These are phyloP conservation scores for Polychaeton citri DNA, from an alignment of 2,329 filamentous ascomycete genomes.

Conservation along the genomic window DNA sequence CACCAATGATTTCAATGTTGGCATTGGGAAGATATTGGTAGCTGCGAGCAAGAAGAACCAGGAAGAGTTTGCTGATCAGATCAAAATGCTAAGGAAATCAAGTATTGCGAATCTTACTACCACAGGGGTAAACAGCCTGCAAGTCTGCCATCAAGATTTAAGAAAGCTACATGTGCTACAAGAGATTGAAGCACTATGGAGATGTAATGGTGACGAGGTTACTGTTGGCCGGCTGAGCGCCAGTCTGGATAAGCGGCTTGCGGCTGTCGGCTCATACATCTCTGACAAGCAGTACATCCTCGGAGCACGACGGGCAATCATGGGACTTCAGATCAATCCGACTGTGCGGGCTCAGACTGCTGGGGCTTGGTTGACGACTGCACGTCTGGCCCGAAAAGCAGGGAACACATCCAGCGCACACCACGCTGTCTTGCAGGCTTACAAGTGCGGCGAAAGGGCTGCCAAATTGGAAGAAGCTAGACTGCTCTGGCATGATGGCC, in stretches of 20 bases:
- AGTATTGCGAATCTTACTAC: constrained; percentile 63
- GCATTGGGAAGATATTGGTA: constrained; percentile 55
- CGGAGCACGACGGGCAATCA: constrained; percentile 70
- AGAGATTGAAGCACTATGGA: constrained; percentile 68
- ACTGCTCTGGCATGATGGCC: constrained; percentile 82
- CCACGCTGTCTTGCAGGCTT: constrained; percentile 82
- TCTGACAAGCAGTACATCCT: constrained; percentile 90
- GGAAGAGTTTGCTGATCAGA: constrained; percentile 40
- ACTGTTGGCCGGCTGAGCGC: constrained; percentile 3
- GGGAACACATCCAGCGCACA: constrained; percentile 78
- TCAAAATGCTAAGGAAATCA: constrained; percentile 54
- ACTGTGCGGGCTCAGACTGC: constrained; percentile 55
- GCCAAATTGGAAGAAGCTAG: constrained; percentile 91
- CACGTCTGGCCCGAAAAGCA: constrained; percentile 73
- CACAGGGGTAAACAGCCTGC: constrained; percentile 65
- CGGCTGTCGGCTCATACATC: constrained; percentile 76
- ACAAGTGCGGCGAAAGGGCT: constrained; percentile 68
- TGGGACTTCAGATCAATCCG: constrained; percentile 40
- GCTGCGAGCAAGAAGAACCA: constrained; percentile 38
- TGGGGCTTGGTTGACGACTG: constrained; percentile 71
- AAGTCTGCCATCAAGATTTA: constrained; percentile 72
- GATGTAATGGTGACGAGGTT: constrained; percentile 11
- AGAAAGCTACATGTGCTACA: constrained; percentile 76
- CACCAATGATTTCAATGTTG: constrained; percentile 65
- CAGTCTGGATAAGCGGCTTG: constrained; percentile 62